Evolutionary conservation across 2,329 filamentous ascomycete genomes (phyloP).

Genomic region (Thielaviopsis ethacetica): DNA sequence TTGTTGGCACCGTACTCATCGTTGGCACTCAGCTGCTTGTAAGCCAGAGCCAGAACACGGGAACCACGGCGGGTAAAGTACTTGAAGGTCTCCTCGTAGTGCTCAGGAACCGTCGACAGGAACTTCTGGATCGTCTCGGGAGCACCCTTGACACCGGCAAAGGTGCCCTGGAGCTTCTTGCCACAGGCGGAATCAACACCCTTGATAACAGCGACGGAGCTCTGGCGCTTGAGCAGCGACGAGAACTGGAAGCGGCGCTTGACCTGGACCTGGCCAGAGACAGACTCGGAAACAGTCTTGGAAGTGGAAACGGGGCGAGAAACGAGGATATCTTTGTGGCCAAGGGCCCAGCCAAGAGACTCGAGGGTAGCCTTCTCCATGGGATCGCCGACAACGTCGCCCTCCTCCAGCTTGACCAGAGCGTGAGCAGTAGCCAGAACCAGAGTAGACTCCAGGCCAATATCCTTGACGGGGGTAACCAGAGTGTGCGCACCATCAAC

Average conservation of each 20-base stretch:
- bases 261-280: slow-evolving; percentile 70
- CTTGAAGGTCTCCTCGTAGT: slow-evolving; percentile 97
- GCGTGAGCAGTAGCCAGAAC: slow-evolving; percentile 92
- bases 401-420: slow-evolving; percentile 88
- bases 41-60: slow-evolving; percentile 81
- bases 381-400: slow-evolving; percentile 90
- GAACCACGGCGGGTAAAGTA: slow-evolving; percentile 94
- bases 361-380: slow-evolving; percentile 95
- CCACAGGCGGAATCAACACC: slow-evolving; percentile 55
- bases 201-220: slow-evolving; percentile 73
- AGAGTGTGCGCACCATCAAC: slow-evolving; percentile 69
- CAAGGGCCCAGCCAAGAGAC: slow-evolving; percentile 85
- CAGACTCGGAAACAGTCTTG: slow-evolving; percentile 21
- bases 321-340: slow-evolving; percentile 68
- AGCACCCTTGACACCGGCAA: slow-evolving; percentile 90
- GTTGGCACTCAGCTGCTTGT: slow-evolving; percentile 75
- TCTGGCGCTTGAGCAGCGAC: slow-evolving; percentile 88
- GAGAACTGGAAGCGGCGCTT: slow-evolving; percentile 98
- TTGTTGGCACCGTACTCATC: slow-evolving; percentile 65
- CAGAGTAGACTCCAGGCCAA: slow-evolving; percentile 69
- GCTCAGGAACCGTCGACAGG: slow-evolving; percentile 62
- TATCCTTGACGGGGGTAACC: slow-evolving; percentile 53
- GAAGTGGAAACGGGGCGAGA: slow-evolving; percentile 40
- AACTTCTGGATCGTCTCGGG: slow-evolving; percentile 95
- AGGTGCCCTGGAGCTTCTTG: slow-evolving; percentile 66